Conservation (phyloP, 257 asterid genomes). For the Solanum okadae region DNA sequence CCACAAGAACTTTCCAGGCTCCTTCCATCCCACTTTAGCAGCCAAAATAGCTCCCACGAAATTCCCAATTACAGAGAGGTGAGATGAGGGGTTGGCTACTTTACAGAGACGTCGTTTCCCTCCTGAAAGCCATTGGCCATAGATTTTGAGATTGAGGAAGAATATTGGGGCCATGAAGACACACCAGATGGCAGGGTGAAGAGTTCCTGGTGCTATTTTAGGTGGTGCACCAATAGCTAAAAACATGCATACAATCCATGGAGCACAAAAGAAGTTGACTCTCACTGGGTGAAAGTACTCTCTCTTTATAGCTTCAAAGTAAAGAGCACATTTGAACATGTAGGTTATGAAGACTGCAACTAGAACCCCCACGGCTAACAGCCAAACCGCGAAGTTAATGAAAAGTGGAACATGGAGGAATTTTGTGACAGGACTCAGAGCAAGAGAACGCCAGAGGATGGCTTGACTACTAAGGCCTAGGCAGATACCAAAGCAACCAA, state of each 20-base stretch:
- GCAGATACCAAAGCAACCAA: slow-evolving; percentile 87
- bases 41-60: slow-evolving; percentile 90
- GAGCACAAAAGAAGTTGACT: slow-evolving; percentile 94
- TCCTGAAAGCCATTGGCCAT: slow-evolving; percentile 95
- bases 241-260: slow-evolving; percentile 87
- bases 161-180: slow-evolving; percentile 53
- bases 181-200: slow-evolving; percentile 68
- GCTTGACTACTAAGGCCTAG: slow-evolving; percentile 93
- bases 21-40: slow-evolving; percentile 74
- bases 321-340: slow-evolving; percentile 50
- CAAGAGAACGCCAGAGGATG: slow-evolving; percentile 62
- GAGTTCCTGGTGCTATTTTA: slow-evolving; percentile 13
- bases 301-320: slow-evolving; percentile 83
- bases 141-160: slow-evolving; percentile 72
- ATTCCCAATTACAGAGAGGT: slow-evolving; percentile 79
- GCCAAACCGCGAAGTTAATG: slow-evolving; percentile 69
- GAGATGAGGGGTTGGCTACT: slow-evolving; percentile 91
- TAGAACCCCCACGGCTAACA: slow-evolving; percentile 47
- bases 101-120: slow-evolving; percentile 67
- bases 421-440: slow-evolving; percentile 53
- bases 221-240: slow-evolving; percentile 73
- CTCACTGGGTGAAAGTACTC: slow-evolving; percentile 84
- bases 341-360: slow-evolving; percentile 53
- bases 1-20: slow-evolving; percentile 83
- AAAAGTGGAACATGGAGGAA: slow-evolving; percentile 62